These are phyloP conservation scores for Ustilago esculenta DNA, from an alignment of 1,284 basidiomycete genomes.

Conservation along the genomic window DNA sequence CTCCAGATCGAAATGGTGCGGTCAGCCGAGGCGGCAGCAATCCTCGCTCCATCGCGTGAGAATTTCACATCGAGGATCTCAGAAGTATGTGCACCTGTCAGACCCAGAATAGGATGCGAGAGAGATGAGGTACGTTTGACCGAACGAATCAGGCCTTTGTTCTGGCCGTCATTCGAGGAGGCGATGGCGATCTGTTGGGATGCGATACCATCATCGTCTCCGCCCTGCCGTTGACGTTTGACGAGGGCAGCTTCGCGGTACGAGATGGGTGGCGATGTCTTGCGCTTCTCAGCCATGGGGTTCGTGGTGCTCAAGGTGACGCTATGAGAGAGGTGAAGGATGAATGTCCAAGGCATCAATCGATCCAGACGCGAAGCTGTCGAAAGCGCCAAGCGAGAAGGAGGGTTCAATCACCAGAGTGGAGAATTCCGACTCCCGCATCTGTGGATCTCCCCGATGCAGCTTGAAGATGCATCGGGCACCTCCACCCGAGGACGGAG, in stretches of 20 bases:
- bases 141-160: slow-evolving; percentile 53
- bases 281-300: slow-evolving; percentile 63
- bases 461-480: background rate
- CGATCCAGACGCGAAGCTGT: slow-evolving; percentile 3
- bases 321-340: background rate
- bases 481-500: slow-evolving; percentile 6
- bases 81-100: slow-evolving; percentile 58
- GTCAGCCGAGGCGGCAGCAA: slow-evolving; percentile 61
- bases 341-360: too few species aligned
- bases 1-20: slow-evolving; percentile 64
- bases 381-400: slow-evolving; percentile 4
- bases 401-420: slow-evolving; percentile 1
- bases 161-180: slow-evolving; percentile 47
- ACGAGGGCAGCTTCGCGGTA: slow-evolving; percentile 44
- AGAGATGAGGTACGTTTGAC: slow-evolving; percentile 59
- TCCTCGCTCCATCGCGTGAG: slow-evolving; percentile 54
- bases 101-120: slow-evolving; percentile 53
- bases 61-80: slow-evolving; percentile 63
- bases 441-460: slow-evolving; percentile 4
- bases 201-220: slow-evolving; percentile 21
- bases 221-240: slow-evolving; percentile 55
- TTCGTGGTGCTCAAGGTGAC: too few species aligned
- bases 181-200: slow-evolving; percentile 51
- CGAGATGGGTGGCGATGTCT: slow-evolving; percentile 49
- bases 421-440: slow-evolving; percentile 29